These are phyloP conservation scores for Ceratocystis cacaofunesta DNA, from an alignment of 2,329 filamentous ascomycete genomes.

Conservation along the genomic window DNA sequence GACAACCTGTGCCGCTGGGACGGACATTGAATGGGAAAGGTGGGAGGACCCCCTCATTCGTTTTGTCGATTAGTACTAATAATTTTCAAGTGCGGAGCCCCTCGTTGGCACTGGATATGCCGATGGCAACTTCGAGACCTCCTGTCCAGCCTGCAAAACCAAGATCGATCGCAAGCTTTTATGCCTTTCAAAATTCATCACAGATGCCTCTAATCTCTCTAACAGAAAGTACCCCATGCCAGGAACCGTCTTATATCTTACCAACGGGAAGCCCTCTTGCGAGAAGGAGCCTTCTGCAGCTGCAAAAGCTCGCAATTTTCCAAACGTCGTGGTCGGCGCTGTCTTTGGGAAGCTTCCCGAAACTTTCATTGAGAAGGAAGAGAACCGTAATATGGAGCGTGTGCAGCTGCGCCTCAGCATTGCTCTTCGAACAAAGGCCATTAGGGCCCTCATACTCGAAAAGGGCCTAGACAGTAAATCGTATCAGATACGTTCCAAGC, in stretches of 20 bases:
- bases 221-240: constrained; percentile 41
- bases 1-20: constrained; percentile 37
- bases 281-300: background rate
- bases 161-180: constrained; percentile 43
- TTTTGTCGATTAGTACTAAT: background rate
- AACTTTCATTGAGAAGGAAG: background rate
- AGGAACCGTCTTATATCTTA: constrained; percentile 47
- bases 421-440: background rate
- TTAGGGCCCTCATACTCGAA: background rate
- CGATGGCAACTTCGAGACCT: constrained; percentile 37
- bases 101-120: constrained; percentile 42
- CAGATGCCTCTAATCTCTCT: constrained; percentile 38
- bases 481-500: background rate
- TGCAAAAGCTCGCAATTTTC: constrained; percentile 32
- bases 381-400: background rate
- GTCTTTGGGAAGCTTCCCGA: background rate
- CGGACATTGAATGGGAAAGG: constrained; percentile 18
- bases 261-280: constrained; percentile 33
- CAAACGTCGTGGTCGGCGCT: constrained; percentile 40
- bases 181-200: constrained; percentile 45
- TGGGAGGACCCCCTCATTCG: background rate
- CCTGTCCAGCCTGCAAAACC: constrained; percentile 37
- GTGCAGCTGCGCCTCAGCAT: background rate
- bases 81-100: constrained; percentile 10
- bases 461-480: background rate